phyloP scores from a whole-genome alignment of 768 basidiomycete species.

The Lentinula raphanica region DNA sequence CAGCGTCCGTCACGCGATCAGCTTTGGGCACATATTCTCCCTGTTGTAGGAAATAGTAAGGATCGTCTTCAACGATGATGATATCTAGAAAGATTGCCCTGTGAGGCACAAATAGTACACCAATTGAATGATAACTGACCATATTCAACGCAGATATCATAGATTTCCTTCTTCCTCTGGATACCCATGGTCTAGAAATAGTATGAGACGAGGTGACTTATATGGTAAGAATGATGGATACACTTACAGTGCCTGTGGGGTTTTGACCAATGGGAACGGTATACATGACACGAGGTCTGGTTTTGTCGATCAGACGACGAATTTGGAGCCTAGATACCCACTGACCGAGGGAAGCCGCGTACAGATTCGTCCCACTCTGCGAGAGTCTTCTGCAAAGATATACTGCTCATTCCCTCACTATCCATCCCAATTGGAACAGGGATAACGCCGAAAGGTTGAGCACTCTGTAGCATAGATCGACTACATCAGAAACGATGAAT shows the following conservation, averaged over 20 bases:
- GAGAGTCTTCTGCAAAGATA: constrained; percentile 54
- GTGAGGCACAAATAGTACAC: neutral
- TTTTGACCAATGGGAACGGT: constrained; percentile 82
- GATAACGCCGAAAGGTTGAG: constrained; percentile 33
- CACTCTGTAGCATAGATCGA: neutral
- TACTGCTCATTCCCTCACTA: constrained; percentile 59
- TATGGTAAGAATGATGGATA: neutral
- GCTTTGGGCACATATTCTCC: constrained; percentile 45
- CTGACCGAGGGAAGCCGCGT: constrained; percentile 52
- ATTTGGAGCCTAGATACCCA: neutral
- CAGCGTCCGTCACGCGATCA: constrained; percentile 19
- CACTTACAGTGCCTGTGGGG: constrained; percentile 65
- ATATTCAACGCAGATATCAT: constrained; percentile 77
- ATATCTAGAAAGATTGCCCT: constrained; percentile 38
- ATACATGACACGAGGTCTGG: constrained; percentile 67
- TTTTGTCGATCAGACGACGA: neutral
- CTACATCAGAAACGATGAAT: neutral
- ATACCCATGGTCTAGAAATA: constrained; percentile 48
- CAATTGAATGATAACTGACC: constrained; percentile 34
- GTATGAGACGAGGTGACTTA: neutral
- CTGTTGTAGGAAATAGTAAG: constrained; percentile 69
- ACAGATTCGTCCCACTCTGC: constrained; percentile 58
- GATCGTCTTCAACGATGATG: constrained; percentile 81
- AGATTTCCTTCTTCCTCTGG: constrained; percentile 70
- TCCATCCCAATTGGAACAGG: constrained; percentile 65